Conservation (phyloP, 108 stramenopile genomes). For the Nitzschia sp. region DNA sequence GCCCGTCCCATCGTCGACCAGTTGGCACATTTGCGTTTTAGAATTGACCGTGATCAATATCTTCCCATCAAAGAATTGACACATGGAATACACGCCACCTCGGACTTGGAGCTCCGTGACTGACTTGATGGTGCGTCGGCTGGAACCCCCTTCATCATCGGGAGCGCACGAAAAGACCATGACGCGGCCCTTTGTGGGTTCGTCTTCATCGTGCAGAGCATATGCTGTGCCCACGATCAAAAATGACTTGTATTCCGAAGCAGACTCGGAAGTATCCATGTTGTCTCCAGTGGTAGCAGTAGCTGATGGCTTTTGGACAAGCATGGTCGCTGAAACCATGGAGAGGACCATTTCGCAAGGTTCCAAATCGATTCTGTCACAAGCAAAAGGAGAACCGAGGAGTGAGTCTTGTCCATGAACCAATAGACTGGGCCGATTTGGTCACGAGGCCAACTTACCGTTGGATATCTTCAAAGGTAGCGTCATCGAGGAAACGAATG, state of each 20-base stretch:
- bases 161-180: conserved; percentile 80
- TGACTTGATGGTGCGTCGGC: conserved; percentile 42
- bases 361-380: conserved; percentile 71
- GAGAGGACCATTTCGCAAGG: conserved; percentile 85
- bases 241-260: conserved; percentile 47
- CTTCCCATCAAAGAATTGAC: conserved; percentile 74
- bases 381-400: background rate
- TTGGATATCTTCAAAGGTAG: conserved; percentile 85
- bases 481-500: conserved; percentile 86
- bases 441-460: conserved; percentile 35
- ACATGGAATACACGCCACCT: conserved; percentile 80
- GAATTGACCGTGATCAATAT: conserved; percentile 77
- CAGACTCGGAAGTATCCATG: conserved; percentile 12
- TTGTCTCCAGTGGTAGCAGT: conserved; percentile 21
- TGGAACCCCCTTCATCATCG: conserved; percentile 24
- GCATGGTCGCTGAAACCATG: conserved; percentile 57
- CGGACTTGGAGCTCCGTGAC: conserved; percentile 69
- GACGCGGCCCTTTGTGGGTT: conserved; percentile 90
- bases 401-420: background rate
- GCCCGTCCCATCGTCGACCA: conserved; percentile 44
- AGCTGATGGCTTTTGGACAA: conserved; percentile 31
- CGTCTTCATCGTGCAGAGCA: conserved; percentile 89
- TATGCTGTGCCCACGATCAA: conserved; percentile 93
- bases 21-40: conserved; percentile 66
- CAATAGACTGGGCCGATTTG: background rate